phyloP scores from a whole-genome alignment of 2,329 filamentous ascomycete species.

The Diaporthe velutina region DNA sequence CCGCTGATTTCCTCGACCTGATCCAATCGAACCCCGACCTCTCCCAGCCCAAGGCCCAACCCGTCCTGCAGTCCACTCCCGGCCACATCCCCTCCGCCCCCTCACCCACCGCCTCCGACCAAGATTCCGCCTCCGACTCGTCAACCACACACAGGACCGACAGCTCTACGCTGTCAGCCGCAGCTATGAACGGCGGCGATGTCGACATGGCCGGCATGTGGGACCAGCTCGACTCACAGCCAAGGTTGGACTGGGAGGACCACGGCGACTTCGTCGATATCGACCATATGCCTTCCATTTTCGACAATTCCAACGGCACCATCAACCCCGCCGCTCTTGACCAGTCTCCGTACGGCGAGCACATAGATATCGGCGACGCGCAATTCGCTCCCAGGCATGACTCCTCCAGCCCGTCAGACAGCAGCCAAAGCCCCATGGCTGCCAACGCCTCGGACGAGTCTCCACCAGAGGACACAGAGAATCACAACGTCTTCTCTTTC shows the following conservation, averaged over 20 bases:
- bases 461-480: conserved; percentile 22
- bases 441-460: conserved; percentile 43
- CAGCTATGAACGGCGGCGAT: conserved; percentile 56
- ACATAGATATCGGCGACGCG: conserved; percentile 50
- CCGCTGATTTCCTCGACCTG: conserved; percentile 34
- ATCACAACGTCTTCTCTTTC: conserved; percentile 31
- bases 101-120: conserved; percentile 57
- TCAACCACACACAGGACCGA: conserved; percentile 62
- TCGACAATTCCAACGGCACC: conserved; percentile 50
- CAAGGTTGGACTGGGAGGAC: conserved; percentile 56
- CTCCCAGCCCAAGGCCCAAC: conserved; percentile 38
- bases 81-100: conserved; percentile 56
- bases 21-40: conserved; percentile 35
- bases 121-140: conserved; percentile 65
- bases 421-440: conserved; percentile 62
- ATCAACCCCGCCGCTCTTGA: conserved; percentile 52
- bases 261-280: conserved; percentile 54
- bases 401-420: conserved; percentile 46
- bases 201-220: conserved; percentile 54
- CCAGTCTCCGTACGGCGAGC: conserved; percentile 45
- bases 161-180: conserved; percentile 61
- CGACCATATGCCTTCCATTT: conserved; percentile 54
- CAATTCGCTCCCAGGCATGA: conserved; percentile 43
- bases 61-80: conserved; percentile 39
- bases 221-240: conserved; percentile 19